phyloP scores from a whole-genome alignment of 1,284 basidiomycete species.

The Ceratobasidium sp. region DNA sequence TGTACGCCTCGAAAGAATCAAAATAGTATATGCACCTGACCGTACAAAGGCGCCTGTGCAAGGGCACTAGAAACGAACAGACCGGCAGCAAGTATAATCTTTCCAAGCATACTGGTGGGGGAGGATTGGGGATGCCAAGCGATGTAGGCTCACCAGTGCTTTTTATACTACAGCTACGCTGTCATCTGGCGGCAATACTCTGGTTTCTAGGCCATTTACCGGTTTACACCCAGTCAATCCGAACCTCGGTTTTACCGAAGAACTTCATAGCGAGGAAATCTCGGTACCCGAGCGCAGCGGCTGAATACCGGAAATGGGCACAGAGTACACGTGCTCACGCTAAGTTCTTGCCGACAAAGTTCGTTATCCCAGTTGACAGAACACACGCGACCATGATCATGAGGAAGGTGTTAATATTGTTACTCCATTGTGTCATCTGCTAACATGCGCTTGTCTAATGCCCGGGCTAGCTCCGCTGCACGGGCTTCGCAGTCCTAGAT shows the following conservation, averaged over 20 bases:
- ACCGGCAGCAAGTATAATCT: constrained; percentile 5
- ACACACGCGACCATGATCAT: not conserved
- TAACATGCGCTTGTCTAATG: constrained; percentile 44
- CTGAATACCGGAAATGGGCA: constrained; percentile 29
- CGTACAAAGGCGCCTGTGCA: constrained; percentile 55
- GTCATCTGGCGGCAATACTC: constrained; percentile 31
- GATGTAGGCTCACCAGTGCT: not conserved
- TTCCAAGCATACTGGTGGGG: constrained; percentile 26
- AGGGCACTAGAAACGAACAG: constrained; percentile 46
- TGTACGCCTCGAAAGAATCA: constrained; percentile 52
- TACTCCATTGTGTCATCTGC: constrained; percentile 20
- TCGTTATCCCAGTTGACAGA: constrained; percentile 1
- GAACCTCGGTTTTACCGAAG: constrained; percentile 42
- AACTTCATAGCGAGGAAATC: constrained; percentile 20
- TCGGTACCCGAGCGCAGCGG: constrained; percentile 30
- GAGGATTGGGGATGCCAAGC: constrained; percentile 21
- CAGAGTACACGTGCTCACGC: constrained; percentile 14
- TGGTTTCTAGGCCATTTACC: constrained; percentile 24
- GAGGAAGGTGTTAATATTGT: not conserved
- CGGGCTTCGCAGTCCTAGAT: constrained; percentile 41
- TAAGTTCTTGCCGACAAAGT: not conserved
- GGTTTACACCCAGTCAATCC: constrained; percentile 24
- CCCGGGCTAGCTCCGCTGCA: constrained; percentile 40
- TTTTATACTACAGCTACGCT: constrained; percentile 32
- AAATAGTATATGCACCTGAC: constrained; percentile 52